Conservation (phyloP, 208 protist species). For the Leishmania major region DNA sequence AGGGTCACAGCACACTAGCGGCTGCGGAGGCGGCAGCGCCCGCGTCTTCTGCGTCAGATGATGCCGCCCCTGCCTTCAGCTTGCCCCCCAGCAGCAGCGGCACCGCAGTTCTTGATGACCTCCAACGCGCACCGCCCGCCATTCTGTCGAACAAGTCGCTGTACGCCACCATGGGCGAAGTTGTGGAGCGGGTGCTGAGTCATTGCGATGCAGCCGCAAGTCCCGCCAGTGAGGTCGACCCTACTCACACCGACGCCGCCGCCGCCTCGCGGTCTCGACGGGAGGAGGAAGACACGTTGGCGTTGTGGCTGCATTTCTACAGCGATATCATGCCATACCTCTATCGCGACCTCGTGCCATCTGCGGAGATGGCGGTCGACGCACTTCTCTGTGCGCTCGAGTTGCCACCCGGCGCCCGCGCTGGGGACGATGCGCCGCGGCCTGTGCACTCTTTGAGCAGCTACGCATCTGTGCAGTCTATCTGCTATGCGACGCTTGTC, state of each 20-base stretch:
- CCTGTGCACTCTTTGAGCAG: not conserved
- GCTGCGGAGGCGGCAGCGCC: not conserved
- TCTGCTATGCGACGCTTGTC: slow-evolving; percentile 17
- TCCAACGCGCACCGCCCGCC: slow-evolving; percentile 7
- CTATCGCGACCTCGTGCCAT: slow-evolving; percentile 38
- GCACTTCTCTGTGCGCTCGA: slow-evolving; percentile 33
- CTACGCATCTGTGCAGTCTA: not conserved
- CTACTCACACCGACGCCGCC: no score
- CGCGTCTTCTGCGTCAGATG: not conserved
- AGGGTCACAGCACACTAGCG: not conserved
- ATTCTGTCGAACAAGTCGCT: slow-evolving; percentile 30
- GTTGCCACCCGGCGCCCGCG: not conserved
- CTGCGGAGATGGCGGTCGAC: slow-evolving; percentile 25
- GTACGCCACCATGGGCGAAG: slow-evolving; percentile 28
- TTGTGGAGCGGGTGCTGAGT: slow-evolving; percentile 18
- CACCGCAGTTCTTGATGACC: slow-evolving; percentile 19
- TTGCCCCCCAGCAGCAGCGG: not conserved
- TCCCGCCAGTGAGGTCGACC: not conserved
- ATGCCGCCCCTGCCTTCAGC: not conserved
- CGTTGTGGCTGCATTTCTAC: slow-evolving; percentile 33
- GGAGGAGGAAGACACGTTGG: slow-evolving; percentile 22
- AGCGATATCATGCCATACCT: slow-evolving; percentile 33
- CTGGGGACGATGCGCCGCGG: not conserved
- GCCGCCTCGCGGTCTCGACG: not conserved
- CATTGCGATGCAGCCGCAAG: not conserved